phyloP scores from a whole-genome alignment of 495 filamentous ascomycete genomes.

The Aspergillus diversus region DNA sequence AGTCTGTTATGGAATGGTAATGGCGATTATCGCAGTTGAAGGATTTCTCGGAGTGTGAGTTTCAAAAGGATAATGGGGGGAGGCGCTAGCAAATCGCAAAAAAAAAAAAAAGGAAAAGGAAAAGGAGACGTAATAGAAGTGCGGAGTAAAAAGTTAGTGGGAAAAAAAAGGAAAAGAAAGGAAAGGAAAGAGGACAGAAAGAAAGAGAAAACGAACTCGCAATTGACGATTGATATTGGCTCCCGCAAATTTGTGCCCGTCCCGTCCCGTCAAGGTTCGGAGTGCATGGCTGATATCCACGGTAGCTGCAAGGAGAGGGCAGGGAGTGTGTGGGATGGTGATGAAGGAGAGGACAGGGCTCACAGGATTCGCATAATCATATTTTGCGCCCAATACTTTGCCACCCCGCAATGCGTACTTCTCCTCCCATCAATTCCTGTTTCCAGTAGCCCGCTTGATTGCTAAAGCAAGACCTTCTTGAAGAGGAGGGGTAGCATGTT shows the following conservation, averaged over 20 bases:
- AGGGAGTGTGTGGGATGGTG: not conserved
- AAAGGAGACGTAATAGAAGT: not conserved
- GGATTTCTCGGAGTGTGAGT: not conserved
- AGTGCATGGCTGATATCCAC: constrained; percentile 42
- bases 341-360: not conserved
- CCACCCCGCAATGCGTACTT: not conserved
- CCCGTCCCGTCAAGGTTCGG: constrained; percentile 55
- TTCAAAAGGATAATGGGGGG: not conserved
- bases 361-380: not conserved
- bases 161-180: constrained; percentile 2
- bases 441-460: not conserved
- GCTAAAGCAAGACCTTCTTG: not conserved
- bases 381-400: not conserved
- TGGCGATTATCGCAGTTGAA: not conserved
- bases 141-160: not conserved
- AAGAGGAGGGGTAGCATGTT: not conserved
- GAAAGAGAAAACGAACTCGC: constrained; percentile 3
- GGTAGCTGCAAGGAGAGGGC: constrained; percentile 40
- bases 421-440: not conserved
- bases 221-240: constrained; percentile 24
- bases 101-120: constrained; percentile 8
- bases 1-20: not conserved
- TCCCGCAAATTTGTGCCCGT: constrained; percentile 33
- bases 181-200: not conserved
- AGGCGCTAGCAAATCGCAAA: not conserved